Evolutionary conservation across 2,329 filamentous ascomycete genomes (phyloP).

Genomic region (Fusarium vanettenii): DNA sequence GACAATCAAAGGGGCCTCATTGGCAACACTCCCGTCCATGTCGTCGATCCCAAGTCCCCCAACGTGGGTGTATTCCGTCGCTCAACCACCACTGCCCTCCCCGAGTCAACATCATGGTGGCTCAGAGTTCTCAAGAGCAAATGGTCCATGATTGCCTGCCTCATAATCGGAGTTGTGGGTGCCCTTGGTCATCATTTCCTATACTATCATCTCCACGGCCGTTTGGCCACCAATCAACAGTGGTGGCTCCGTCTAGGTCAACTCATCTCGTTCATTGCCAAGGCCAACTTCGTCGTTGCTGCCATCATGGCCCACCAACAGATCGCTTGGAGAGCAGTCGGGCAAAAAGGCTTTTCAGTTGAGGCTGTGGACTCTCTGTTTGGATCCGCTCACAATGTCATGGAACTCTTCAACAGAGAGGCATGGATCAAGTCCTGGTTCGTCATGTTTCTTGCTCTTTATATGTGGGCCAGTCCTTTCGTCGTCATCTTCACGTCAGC

Average conservation of each 20-base stretch:
- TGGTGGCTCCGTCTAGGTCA: constrained; percentile 30
- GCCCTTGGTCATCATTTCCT: constrained; percentile 18
- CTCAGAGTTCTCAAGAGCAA: constrained; percentile 18
- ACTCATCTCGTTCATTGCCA: constrained; percentile 20
- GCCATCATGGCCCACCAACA: constrained; percentile 23
- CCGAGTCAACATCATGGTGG: not conserved
- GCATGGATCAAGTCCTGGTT: constrained; percentile 1
- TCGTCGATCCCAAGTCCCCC: not conserved
- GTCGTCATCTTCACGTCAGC: constrained; percentile 20
- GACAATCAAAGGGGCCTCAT: constrained; percentile 13
- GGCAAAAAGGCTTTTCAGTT: constrained; percentile 13
- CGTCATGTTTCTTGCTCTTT: constrained; percentile 15
- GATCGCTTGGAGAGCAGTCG: constrained; percentile 17
- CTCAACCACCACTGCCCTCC: not conserved
- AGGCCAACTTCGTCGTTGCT: constrained; percentile 17
- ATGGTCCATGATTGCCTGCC: constrained; percentile 28
- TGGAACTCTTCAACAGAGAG: constrained; percentile 13
- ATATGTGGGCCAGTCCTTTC: constrained; percentile 19
- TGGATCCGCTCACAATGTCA: constrained; percentile 2
- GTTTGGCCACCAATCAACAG: constrained; percentile 21
- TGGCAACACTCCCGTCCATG: not conserved
- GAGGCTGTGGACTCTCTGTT: constrained; percentile 20
- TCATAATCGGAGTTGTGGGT: constrained; percentile 5
- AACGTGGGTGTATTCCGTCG: not conserved
- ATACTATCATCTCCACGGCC: constrained; percentile 9